Evolutionary conservation across 345 rosid genomes (phyloP), one percentile per base, ranked within the genome.

Genomic region (Melaleuca alternifolia): DNA sequence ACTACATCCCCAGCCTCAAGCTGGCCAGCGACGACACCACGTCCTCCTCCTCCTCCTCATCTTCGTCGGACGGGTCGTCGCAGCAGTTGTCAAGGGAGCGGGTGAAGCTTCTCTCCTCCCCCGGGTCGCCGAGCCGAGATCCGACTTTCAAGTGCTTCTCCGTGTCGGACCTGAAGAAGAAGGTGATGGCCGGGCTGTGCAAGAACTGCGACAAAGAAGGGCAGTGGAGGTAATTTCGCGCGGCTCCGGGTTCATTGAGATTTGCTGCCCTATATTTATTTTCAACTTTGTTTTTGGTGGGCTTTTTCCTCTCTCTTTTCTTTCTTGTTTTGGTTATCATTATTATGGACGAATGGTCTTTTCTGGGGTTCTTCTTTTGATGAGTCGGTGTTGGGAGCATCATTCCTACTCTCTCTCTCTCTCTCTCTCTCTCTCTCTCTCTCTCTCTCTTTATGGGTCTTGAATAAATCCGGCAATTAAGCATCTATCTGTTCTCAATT

Each of bases 1-100:
- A 95, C 86, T 94, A 94, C 83, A 96, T 96, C 84, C 99, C 99
- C 2, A 96, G 98, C 89, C 92, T 95, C 82, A 85, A 85, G 82
- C 11, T 93, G 82, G 88, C 92, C 0, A 88, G 65, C 30, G 96
- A 93, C 1, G 98, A 95, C 37, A 91, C 93, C 89, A 7, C 92
- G 0, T 94, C 95, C 10, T 92, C 94, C 0, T 91, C 93, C 6
- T 85, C 88, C 1, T 93, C 94, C 1, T 79, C 57, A 15, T 91
- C 94, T 3, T 91, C 92, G 11, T 89, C 87, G 14, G 87, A 85
- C 33, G 84, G 81, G 87, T 93, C 94, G 13, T 94, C 95, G 23
- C 89, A 88, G 54, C 91, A 82, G 28, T 89, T 92, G 28, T 91
- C 93, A 6, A 91, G 91, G 41, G 96, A 94, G 89, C 91, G 96